Conservation (phyloP, 805 yeast genomes). For the Vanderwaltozyma polyspora region DNA sequence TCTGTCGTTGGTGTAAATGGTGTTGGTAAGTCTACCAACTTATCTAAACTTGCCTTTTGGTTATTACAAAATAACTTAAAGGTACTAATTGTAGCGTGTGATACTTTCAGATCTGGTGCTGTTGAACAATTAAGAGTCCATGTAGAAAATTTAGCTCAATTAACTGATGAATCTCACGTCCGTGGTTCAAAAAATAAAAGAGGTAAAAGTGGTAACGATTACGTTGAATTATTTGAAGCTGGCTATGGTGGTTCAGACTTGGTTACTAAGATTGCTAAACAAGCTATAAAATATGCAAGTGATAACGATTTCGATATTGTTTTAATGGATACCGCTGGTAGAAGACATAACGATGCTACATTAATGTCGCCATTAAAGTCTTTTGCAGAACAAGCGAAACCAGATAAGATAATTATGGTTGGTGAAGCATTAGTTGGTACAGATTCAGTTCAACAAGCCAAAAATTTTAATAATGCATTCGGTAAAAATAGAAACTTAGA, state of each 20-base stretch:
- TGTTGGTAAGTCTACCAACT: conserved; percentile 92
- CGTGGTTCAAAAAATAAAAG: conserved; percentile 27
- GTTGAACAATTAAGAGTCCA: conserved; percentile 96
- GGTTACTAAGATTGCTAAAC: conserved; percentile 85
- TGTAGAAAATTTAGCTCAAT: conserved; percentile 66
- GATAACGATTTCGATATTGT: conserved; percentile 70
- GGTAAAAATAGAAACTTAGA: conserved; percentile 74
- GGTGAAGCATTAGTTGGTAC: conserved; percentile 98
- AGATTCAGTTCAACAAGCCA: conserved; percentile 91
- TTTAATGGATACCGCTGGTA: conserved; percentile 92
- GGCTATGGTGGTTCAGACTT: conserved; percentile 96
- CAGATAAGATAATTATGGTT: conserved; percentile 95
- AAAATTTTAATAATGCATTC: conserved; percentile 85
- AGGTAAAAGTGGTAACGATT: conserved; percentile 31
- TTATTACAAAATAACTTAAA: conserved; percentile 76
- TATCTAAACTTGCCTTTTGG: conserved; percentile 94
- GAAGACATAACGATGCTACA: conserved; percentile 90
- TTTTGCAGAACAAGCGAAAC: conserved; percentile 90
- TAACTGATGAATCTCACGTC: conserved; percentile 39
- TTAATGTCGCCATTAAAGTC: conserved; percentile 92
- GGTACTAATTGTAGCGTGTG: conserved; percentile 91
- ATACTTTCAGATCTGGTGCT: conserved; percentile 95
- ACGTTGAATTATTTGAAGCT: conserved; percentile 72
- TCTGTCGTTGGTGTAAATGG: conserved; percentile 98
- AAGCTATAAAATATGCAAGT: conserved; percentile 73